Evolutionary conservation across 1,284 basidiomycete genomes (phyloP).

Genomic region (Sanguinoderma infundibulare): DNA sequence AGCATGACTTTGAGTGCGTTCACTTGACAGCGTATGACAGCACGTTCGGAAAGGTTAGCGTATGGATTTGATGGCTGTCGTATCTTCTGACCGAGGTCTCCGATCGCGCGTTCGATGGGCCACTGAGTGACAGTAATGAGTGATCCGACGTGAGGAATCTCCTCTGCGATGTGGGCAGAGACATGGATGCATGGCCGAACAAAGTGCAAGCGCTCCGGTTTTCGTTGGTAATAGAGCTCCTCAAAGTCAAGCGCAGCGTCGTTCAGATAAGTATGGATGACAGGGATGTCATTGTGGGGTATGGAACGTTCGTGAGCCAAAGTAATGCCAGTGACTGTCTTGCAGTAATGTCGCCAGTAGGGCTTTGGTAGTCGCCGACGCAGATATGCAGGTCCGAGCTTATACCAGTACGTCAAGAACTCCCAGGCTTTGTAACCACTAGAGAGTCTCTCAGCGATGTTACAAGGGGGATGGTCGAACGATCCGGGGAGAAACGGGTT

Average conservation of each 20-base stretch:
- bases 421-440: slow-evolving; percentile 40
- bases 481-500: slow-evolving; percentile 31
- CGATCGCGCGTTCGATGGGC: slow-evolving; percentile 31
- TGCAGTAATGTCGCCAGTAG: slow-evolving; percentile 30
- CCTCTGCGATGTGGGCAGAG: slow-evolving; percentile 19
- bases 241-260: slow-evolving; percentile 29
- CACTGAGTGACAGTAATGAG: slow-evolving; percentile 20
- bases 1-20: slow-evolving; percentile 19
- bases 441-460: slow-evolving; percentile 35
- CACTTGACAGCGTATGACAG: slow-evolving; percentile 13
- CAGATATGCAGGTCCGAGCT: slow-evolving; percentile 28
- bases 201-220: slow-evolving; percentile 28
- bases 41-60: slow-evolving; percentile 25
- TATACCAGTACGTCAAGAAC: slow-evolving; percentile 28
- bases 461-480: slow-evolving; percentile 34
- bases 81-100: slow-evolving; percentile 29
- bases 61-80: slow-evolving; percentile 28
- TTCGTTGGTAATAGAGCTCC: slow-evolving; percentile 26
- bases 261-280: background rate
- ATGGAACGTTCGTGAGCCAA: background rate
- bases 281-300: too few relatives aligned
- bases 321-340: slow-evolving; percentile 23
- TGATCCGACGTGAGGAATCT: slow-evolving; percentile 25
- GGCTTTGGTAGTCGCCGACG: slow-evolving; percentile 8
- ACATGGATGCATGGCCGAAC: slow-evolving; percentile 27